phyloP scores from a whole-genome alignment of 2,329 filamentous ascomycete species.

The Diaporthe sp. region DNA sequence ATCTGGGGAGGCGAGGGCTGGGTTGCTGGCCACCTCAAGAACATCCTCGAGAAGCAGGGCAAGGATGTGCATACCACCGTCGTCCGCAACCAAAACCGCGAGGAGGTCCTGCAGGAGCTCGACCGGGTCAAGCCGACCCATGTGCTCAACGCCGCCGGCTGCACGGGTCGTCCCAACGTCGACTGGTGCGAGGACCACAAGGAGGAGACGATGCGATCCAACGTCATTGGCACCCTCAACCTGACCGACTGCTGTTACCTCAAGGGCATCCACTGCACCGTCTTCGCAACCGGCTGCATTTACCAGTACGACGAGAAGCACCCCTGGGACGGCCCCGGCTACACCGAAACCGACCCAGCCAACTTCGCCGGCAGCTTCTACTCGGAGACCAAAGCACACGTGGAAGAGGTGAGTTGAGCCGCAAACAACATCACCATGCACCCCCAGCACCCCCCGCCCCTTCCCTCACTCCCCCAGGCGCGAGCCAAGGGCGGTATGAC shows the following conservation, averaged over 20 bases:
- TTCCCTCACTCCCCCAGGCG: background rate
- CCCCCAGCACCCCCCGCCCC: background rate
- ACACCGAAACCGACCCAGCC: constrained; percentile 72
- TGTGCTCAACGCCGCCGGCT: constrained; percentile 76
- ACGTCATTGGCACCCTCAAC: constrained; percentile 76
- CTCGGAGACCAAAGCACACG: constrained; percentile 75
- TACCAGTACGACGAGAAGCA: constrained; percentile 75
- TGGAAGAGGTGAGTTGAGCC: constrained; percentile 68
- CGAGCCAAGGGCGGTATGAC: background rate
- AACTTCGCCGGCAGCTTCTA: constrained; percentile 80
- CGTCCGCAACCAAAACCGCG: constrained; percentile 75
- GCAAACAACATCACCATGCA: background rate
- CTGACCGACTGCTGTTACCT: constrained; percentile 73
- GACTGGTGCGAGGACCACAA: constrained; percentile 81
- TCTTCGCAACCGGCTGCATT: constrained; percentile 78
- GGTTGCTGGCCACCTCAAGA: constrained; percentile 74
- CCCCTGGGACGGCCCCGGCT: constrained; percentile 72
- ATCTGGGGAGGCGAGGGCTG: constrained; percentile 77
- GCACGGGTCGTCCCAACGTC: constrained; percentile 77
- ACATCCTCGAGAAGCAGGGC: constrained; percentile 69
- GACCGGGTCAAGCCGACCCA: constrained; percentile 74
- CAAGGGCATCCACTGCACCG: constrained; percentile 72
- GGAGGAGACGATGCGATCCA: constrained; percentile 76
- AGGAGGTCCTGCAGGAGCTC: constrained; percentile 69
- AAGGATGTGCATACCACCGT: constrained; percentile 74